These are phyloP conservation scores for Pseudocercospora cruenta DNA, from an alignment of 2,329 filamentous ascomycete species.

Conservation along the genomic window DNA sequence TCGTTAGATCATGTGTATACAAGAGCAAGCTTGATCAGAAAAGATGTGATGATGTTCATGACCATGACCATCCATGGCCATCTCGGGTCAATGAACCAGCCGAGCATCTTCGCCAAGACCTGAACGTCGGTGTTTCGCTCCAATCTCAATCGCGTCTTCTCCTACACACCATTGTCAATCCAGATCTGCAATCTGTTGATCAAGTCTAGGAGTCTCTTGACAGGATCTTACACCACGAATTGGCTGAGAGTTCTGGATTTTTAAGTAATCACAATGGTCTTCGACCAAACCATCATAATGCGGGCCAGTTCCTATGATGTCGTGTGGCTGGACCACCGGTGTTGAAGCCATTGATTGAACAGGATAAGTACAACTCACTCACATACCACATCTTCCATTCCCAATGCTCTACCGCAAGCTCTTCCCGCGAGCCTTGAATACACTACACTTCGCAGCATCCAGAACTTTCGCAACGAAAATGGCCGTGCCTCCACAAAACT, in stretches of 20 bases:
- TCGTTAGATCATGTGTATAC: no score
- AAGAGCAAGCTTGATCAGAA: no score
- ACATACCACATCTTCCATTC: neutral
- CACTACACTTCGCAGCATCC: neutral
- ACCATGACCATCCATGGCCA: no score
- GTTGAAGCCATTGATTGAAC: neutral
- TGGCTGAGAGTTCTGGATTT: neutral
- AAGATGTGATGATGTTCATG: no score
- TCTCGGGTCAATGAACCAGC: no score
- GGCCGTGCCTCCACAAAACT: slow-evolving; percentile 17
- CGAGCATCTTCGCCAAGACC: neutral
- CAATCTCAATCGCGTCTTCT: neutral
- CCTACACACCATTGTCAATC: neutral
- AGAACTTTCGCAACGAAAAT: neutral
- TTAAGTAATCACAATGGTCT: neutral
- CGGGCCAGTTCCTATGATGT: neutral
- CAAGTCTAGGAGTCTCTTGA: neutral
- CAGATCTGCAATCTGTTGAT: neutral
- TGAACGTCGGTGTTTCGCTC: neutral
- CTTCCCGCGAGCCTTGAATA: neutral
- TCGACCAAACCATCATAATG: neutral
- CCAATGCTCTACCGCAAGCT: slow-evolving; percentile 1
- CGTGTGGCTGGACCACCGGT: neutral
- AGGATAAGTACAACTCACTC: neutral
- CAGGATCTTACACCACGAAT: no score